phyloP scores from a whole-genome alignment of 805 yeast genomes.

The Torulaspora gathmanii region DNA sequence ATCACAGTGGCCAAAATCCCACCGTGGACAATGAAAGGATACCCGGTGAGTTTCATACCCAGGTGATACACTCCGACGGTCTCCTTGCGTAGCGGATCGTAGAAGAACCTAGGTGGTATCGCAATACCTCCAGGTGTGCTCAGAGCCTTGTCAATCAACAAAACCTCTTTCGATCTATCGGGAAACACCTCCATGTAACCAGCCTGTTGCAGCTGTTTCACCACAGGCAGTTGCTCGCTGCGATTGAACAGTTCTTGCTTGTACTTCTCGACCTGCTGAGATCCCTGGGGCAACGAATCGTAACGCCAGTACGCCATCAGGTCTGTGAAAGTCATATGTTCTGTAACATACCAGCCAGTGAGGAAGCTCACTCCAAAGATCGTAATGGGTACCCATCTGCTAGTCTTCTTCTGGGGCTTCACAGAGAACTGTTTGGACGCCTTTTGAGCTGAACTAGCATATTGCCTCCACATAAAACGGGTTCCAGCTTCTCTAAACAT shows the following conservation, averaged over 20 bases:
- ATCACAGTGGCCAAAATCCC: constrained; percentile 78
- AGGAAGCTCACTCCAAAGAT: constrained; percentile 32
- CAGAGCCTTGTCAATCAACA: constrained; percentile 48
- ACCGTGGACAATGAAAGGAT: constrained; percentile 84
- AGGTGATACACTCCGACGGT: constrained; percentile 66
- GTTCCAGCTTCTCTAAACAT: constrained; percentile 17
- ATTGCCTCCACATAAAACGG: constrained; percentile 7
- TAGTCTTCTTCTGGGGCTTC: constrained; percentile 9
- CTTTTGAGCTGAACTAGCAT: constrained; percentile 4
- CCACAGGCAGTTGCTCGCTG: constrained; percentile 47
- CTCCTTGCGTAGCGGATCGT: constrained; percentile 51
- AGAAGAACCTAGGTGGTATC: constrained; percentile 65
- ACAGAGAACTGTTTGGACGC: constrained; percentile 14
- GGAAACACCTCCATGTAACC: constrained; percentile 36
- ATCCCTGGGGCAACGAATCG: constrained; percentile 30
- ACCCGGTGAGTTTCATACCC: constrained; percentile 77
- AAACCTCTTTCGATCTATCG: constrained; percentile 42
- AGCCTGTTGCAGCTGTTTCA: constrained; percentile 42
- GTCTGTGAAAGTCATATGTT: constrained; percentile 36
- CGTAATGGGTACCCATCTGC: constrained; percentile 25
- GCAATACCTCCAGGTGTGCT: constrained; percentile 75
- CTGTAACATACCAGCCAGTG: constrained; percentile 33
- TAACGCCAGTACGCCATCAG: constrained; percentile 34
- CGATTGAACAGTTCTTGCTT: constrained; percentile 41
- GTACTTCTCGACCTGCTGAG: constrained; percentile 31